A percentile compares a stretch with the other conserved stretches of the same genome.
Conservation (phyloP, 2,329 filamentous ascomycete genomes). For the Phyllosticta paracitricarpa region DNA sequence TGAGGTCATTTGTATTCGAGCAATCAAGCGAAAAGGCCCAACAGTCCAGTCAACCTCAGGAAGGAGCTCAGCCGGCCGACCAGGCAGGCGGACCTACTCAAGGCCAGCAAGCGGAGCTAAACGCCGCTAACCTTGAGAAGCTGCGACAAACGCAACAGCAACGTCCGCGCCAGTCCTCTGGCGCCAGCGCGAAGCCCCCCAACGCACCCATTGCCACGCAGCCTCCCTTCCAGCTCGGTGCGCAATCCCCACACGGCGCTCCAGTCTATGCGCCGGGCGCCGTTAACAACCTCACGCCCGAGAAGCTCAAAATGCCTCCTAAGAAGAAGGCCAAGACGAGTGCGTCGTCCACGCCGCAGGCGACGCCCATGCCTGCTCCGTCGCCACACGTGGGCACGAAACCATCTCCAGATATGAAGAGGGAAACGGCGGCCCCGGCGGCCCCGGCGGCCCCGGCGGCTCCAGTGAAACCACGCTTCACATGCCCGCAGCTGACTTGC, state of each 20-base stretch:
- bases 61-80: not conserved
- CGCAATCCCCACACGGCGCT: constrained; percentile 46
- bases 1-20: constrained; percentile 14
- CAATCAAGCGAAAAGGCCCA: not conserved
- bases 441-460: constrained; percentile 29
- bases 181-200: constrained; percentile 30
- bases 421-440: constrained; percentile 32
- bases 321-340: constrained; percentile 46
- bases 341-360: constrained; percentile 29
- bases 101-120: constrained; percentile 19
- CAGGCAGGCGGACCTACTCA: constrained; percentile 10
- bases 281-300: constrained; percentile 41
- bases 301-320: constrained; percentile 48
- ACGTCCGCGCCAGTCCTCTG: constrained; percentile 19
- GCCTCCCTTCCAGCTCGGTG: constrained; percentile 42
- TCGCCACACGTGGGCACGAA: constrained; percentile 33
- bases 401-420: constrained; percentile 37
- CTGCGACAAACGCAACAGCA: constrained; percentile 30
- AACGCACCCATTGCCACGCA: constrained; percentile 41
- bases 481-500: constrained; percentile 44
- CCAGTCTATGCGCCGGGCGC: constrained; percentile 42
- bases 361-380: constrained; percentile 24
- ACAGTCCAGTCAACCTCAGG: not conserved
- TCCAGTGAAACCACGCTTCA: constrained; percentile 39
- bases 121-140: constrained; percentile 21